phyloP scores from a whole-genome alignment of 768 basidiomycete genomes.

The Phanerodontia chrysosporium region DNA sequence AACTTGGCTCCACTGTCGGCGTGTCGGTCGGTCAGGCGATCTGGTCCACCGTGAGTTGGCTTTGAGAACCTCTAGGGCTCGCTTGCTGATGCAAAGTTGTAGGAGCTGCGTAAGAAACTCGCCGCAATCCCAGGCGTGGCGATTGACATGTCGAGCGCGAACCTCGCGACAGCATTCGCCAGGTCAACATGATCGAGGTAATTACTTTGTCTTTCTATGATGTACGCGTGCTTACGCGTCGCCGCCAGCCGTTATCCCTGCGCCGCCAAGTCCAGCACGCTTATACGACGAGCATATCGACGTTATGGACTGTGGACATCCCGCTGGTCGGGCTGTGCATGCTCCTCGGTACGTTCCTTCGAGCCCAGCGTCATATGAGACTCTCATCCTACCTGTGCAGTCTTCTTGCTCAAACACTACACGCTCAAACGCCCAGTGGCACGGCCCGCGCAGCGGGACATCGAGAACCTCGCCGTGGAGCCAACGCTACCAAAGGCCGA shows the following conservation, averaged over 20 bases:
- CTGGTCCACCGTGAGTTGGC: slow-evolving; percentile 14
- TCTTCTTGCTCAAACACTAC: slow-evolving; percentile 32
- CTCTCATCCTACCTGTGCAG: slow-evolving; percentile 7
- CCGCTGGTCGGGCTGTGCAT: slow-evolving; percentile 29
- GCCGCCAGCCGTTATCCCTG: slow-evolving; percentile 25
- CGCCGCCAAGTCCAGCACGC: slow-evolving; percentile 32
- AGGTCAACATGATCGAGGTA: slow-evolving; percentile 21
- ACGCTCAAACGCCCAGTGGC: slow-evolving; percentile 29
- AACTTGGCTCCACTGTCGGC: slow-evolving; percentile 23
- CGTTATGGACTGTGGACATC: slow-evolving; percentile 36
- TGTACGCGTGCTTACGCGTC: too few relatives aligned
- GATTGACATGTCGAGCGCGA: slow-evolving; percentile 18
- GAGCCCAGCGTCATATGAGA: not conserved
- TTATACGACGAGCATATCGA: slow-evolving; percentile 32
- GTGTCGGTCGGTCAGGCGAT: slow-evolving; percentile 24
- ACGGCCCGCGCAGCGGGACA: not conserved
- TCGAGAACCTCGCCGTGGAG: not conserved
- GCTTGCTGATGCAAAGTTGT: not conserved
- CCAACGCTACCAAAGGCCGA: not conserved
- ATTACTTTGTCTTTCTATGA: too few relatives aligned
- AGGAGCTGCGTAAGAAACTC: slow-evolving; percentile 12
- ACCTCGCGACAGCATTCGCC: slow-evolving; percentile 25
- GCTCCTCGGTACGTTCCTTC: slow-evolving; percentile 21
- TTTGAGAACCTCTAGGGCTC: not conserved
- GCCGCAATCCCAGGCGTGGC: slow-evolving; percentile 1